Percentiles rank a stretch among this genome's conserved stretches.
Conservation (phyloP, 768 basidiomycete species). For the Sutorius australiensis region DNA sequence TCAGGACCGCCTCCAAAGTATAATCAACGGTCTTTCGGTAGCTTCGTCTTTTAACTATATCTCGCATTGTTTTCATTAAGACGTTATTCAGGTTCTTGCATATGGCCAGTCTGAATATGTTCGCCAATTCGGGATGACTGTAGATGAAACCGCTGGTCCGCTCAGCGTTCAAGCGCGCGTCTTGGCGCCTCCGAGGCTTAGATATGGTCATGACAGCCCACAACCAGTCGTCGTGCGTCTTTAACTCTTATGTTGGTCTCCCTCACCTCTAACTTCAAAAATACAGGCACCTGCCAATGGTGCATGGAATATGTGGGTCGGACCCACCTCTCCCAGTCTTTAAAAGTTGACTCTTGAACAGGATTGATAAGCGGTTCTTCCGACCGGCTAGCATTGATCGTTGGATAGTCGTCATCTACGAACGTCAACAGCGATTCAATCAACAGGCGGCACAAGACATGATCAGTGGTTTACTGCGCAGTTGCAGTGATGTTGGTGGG, state of each 20-base stretch:
- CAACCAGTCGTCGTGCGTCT: constrained; percentile 54
- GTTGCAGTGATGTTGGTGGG: constrained; percentile 59
- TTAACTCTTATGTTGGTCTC: neutral
- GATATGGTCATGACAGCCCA: constrained; percentile 57
- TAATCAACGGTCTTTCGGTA: constrained; percentile 52
- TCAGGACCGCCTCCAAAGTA: constrained; percentile 50
- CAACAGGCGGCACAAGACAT: constrained; percentile 48
- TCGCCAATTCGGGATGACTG: constrained; percentile 65
- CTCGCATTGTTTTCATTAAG: neutral
- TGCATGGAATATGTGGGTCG: constrained; percentile 70
- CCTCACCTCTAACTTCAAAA: constrained; percentile 1
- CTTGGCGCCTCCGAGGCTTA: constrained; percentile 58
- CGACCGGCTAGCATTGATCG: constrained; percentile 47
- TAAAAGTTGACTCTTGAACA: constrained; percentile 23
- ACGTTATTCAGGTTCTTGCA: constrained; percentile 44
- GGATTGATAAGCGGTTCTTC: constrained; percentile 72
- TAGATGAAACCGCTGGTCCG: constrained; percentile 48
- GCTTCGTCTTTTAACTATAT: neutral
- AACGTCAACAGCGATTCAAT: constrained; percentile 55
- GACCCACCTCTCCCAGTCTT: neutral
- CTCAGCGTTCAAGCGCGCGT: constrained; percentile 60
- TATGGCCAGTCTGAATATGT: constrained; percentile 77
- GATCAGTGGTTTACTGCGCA: constrained; percentile 47
- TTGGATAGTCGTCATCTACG: constrained; percentile 68
- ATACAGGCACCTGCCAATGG: constrained; percentile 59